Conservation (phyloP, 139 green algal species). For the Chlorella sp. region DNA sequence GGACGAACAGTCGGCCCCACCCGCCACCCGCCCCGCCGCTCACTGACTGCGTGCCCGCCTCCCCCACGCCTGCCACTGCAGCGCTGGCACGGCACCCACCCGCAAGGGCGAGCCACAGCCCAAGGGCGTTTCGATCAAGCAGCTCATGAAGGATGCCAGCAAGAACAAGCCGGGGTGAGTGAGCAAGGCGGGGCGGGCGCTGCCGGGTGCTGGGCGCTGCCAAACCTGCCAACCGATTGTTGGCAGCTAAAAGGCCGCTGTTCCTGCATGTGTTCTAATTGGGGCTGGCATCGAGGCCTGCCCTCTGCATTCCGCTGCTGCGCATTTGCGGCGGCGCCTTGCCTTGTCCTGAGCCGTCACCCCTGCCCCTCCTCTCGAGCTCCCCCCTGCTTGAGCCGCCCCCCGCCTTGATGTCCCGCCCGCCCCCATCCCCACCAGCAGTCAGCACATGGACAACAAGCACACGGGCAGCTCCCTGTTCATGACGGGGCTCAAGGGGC, state of each 20-base stretch:
- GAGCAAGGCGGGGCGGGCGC: not conserved
- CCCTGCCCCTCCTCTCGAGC: no score
- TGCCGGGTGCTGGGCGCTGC: no score
- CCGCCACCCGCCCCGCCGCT: not conserved
- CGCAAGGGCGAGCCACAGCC: not conserved
- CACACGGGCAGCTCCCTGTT: slow-evolving; percentile 37
- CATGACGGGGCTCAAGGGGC: slow-evolving; percentile 19
- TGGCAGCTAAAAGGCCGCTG: no score
- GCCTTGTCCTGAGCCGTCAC: no score
- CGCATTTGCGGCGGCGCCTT: no score
- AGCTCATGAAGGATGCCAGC: slow-evolving; percentile 13
- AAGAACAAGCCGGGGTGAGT: slow-evolving; percentile 41
- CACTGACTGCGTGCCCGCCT: not conserved
- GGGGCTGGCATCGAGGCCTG: no score
- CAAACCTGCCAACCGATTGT: no score
- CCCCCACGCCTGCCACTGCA: not conserved
- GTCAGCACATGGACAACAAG: slow-evolving; percentile 4
- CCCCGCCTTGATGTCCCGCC: not conserved
- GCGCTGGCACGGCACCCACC: not conserved
- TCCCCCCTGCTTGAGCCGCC: not conserved
- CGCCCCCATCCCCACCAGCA: not conserved
- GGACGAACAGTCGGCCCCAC: not conserved
- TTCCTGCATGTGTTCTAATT: no score
- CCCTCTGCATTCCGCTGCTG: no score
- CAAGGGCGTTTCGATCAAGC: slow-evolving; percentile 17